Conservation (phyloP, 805 yeast genomes). For the Lipomyces kockii region DNA sequence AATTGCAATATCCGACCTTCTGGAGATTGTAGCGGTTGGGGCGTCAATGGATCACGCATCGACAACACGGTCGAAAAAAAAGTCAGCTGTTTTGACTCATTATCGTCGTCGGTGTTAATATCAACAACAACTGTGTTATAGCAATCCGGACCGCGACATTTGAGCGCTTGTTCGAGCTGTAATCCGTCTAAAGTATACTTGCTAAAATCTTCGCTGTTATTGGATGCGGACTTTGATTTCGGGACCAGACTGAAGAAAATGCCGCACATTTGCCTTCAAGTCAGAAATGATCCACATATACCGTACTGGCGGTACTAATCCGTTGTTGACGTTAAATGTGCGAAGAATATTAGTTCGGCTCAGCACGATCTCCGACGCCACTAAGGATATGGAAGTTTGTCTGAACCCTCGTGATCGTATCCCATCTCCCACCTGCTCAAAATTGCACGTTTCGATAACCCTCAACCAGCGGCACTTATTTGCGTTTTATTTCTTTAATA, state of each 20-base stretch:
- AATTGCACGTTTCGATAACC: neutral
- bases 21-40: constrained; percentile 63
- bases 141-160: constrained; percentile 43
- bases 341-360: neutral
- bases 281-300: neutral
- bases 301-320: neutral
- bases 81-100: neutral
- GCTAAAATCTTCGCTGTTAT: neutral
- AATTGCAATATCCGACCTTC: constrained; percentile 61
- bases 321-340: neutral
- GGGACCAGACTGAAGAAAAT: constrained; percentile 39
- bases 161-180: constrained; percentile 14
- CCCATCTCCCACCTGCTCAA: neutral
- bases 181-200: constrained; percentile 7
- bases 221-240: neutral
- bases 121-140: constrained; percentile 13
- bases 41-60: constrained; percentile 72
- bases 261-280: constrained; percentile 43
- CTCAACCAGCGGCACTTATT: neutral
- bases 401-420: neutral
- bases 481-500: neutral
- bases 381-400: neutral
- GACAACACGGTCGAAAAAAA: constrained; percentile 76
- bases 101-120: neutral
- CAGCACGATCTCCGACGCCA: no score